Base-by-base conservation (phyloP, 2,329 filamentous ascomycete genomes). In the Xylariales sp. region DNA sequence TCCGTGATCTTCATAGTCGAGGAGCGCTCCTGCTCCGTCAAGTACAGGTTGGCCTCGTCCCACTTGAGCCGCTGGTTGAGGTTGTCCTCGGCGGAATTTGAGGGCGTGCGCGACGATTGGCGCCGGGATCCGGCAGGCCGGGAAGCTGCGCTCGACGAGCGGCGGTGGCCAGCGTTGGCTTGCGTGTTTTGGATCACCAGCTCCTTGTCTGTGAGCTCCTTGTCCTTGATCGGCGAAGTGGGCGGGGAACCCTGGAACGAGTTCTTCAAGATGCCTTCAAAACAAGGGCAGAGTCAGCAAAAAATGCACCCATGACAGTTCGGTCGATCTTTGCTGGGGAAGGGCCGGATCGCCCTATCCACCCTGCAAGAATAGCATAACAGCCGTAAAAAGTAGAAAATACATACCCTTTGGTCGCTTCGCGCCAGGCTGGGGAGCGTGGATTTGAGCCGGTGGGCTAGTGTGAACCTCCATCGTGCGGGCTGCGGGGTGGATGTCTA, bases 1-100 rank as follows among this genome's bases (percentile, higher is more conserved):
- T 98, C 93, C 50, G 89, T 87, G 48, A 98, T 98, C 74, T 97
- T 98, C 93, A 98, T 98, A 42, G 90, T 96, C 45, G 85, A 84
- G 42, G 83, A 88, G 64, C 87, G 90, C 65, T 97, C 88, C 64
- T 97, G 91, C 67, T 98, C 93, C 6, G 93, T 93, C 37, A 98
- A 76, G 66, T 96, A 98, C 21, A 98, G 76, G 59, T 98, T 98
- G 31, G 88, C 93, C 69, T 98, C 93, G 62, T 98, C 93, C 93
- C 93, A 98, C 68, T 96, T 95, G 50, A 98, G 74, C 45, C 89
- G 83, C 46, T 86, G 84, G 14, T 40, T 17, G 13, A 21, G 12
- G 12, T 24, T 75, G 16, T 69, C 66, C 43, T 66, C 60, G 37
- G 57, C 62, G 42, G 54, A 60, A 44, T 70, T 63, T 40, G 69